Evolutionary conservation across 106 monocot species (phyloP), one percentile per base, ranked within the genome.

Genomic region (Ottelia alismoides): DNA sequence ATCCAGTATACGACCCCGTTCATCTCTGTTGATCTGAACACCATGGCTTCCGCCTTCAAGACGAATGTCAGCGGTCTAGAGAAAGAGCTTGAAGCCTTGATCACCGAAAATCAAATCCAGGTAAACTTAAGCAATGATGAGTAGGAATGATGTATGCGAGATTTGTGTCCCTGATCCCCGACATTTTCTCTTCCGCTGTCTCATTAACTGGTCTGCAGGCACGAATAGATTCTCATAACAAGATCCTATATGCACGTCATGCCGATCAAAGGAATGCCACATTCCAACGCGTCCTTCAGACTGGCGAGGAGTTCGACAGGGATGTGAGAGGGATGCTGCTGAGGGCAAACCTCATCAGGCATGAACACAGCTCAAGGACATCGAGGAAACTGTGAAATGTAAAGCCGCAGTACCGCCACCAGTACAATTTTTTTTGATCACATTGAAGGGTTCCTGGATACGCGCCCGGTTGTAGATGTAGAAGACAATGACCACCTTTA

Each of bases 1-100:
- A 96, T 96, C 53, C 96, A 96, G 52, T 96, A 96, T 43, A 96
- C 96, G 27, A 74, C 65, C 58, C 96, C 96, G 18, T 96, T 96
- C 65, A 89, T 85, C 21, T 96, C 96, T 65, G 96, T 96, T 25
- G 74, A 96, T 75, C 72, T 96, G 12, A 70, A 72, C 57, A 82
- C 65, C 17, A 96, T 96, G 96, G 96, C 96, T 30, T 61, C 44
- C 61, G 96, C 96, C 30, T 96, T 96, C 62, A 96, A 84, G 45
- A 96, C 96, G 16, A 70, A 27, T 62, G 74, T 96, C 45, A n/a
- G 64, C 52, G 82, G 72, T 26, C 63, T 96, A 51, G 84, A 89
- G 74, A 96, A 89, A 56, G 96, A 96, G 54, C 81, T 96, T 16
- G 96, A 81, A 61, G 84, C 81, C 25, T 71, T 96, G 78, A 96